Evolutionary conservation across 1,284 basidiomycete genomes (phyloP).

Genomic region (Cystobasidium pallidum): DNA sequence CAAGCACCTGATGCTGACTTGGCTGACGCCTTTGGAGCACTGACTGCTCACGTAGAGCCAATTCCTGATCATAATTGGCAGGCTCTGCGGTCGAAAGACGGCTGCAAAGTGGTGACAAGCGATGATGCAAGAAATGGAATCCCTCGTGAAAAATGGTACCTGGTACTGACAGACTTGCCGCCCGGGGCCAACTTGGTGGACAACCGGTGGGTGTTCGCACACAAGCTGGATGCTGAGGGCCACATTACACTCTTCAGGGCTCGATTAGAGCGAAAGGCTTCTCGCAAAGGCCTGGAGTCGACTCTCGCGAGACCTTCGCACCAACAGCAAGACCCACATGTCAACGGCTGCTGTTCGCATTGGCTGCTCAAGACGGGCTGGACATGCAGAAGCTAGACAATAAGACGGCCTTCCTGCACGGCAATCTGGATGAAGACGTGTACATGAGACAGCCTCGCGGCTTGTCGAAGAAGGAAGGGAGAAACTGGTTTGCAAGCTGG

Average conservation of each 20-base stretch:
- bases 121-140: neutral
- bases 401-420: constrained; percentile 44
- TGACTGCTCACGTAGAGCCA: neutral
- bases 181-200: neutral
- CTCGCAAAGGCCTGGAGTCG: constrained; percentile 57
- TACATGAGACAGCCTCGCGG: constrained; percentile 12
- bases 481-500: neutral
- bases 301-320: constrained; percentile 60
- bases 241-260: constrained; percentile 52
- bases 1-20: neutral
- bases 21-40: neutral
- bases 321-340: constrained; percentile 58
- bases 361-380: constrained; percentile 14
- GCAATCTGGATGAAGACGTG: constrained; percentile 25
- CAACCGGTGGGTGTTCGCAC: neutral
- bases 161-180: neutral
- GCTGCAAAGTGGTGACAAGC: neutral
- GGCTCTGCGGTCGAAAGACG: neutral
- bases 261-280: constrained; percentile 51
- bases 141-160: neutral
- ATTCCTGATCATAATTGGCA: neutral
- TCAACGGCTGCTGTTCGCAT: constrained; percentile 51
- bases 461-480: neutral
- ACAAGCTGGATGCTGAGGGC: neutral
- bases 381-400: constrained; percentile 39